Evolutionary conservation across 2,329 filamentous ascomycete genomes (phyloP), one percentile per base, ranked within the genome.

Genomic region (Pseudocercospora musae): DNA sequence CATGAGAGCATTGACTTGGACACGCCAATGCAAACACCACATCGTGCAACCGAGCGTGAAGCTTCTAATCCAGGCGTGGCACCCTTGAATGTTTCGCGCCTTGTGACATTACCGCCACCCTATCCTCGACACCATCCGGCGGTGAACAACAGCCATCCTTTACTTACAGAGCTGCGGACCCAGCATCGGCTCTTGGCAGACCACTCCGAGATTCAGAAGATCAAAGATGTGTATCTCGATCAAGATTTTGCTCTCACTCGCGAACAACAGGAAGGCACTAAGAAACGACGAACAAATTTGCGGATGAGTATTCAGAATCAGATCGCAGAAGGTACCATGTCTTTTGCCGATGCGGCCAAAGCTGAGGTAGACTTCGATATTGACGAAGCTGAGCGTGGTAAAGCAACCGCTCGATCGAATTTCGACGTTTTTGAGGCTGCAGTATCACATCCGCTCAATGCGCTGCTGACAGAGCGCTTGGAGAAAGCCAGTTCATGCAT

Each of bases 121-220:
- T 98, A 96, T 74, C 95, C 95, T 1, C 88, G 94, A 7, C 94
- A 98, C 72, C 90, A 98, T 70, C 95, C 95, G 8, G 95, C 95
- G 0, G 91, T 98, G 15, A 97, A 96, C 75, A 99, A 98, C 72
- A 96, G 87, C 69, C 95, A 99, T 72, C 95, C 95, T 0, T 89
- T 96, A 67, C 83, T 99, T n/a, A 84, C 89, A 0, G 83, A 87
- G 1, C 93, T 91, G 52, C 87, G 95, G 55, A 87, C 83, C 2
- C 84, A 87, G 0, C 89, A 97, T 20, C 86, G 88, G 57, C 88
- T 95, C 69, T 78, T 96, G 55, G 82, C 84, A 15, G 90, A 95
- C 71, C 79, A 94, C 4, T 84, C 88, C 61, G 82, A 81, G 0
- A 88, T 88, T 1, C 91, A 92, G 72, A 82, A 86, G 46, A 77